Evolutionary conservation across 768 basidiomycete genomes (phyloP).

Genomic region (Gloeopeniophorella convolvens): DNA sequence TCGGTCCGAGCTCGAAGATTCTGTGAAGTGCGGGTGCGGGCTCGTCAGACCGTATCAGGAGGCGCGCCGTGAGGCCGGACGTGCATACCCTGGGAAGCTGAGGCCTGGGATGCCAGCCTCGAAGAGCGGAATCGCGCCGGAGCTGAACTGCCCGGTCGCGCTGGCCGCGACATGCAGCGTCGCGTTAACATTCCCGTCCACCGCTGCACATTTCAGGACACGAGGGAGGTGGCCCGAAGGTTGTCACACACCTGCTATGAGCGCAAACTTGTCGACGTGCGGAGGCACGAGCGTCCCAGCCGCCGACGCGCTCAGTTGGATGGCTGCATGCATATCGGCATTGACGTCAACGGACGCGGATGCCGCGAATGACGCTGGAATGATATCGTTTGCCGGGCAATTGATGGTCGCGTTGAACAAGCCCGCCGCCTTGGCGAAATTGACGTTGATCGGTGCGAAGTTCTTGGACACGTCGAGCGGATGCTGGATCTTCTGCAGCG

Average conservation of each 20-base stretch:
- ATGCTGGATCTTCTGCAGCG: background rate
- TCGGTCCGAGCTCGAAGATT: conserved; percentile 42
- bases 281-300: conserved; percentile 10
- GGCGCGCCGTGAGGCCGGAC: too few species aligned
- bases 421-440: background rate
- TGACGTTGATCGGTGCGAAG: background rate
- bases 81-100: conserved; percentile 5
- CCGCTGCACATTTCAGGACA: background rate
- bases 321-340: background rate
- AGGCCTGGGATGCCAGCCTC: conserved; percentile 42
- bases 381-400: background rate
- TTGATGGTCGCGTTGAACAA: background rate
- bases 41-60: too few species aligned
- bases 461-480: background rate
- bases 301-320: conserved; percentile 4
- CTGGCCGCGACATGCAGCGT: background rate
- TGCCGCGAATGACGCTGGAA: background rate
- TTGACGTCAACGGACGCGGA: conserved; percentile 3
- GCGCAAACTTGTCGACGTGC: background rate
- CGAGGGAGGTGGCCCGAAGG: background rate
- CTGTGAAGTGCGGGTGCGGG: conserved; percentile 21
- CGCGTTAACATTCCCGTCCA: background rate
- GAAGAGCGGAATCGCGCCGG: background rate
- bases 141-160: background rate
- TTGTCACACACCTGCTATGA: conserved; percentile 4